Evolutionary conservation across 176 grass and related monocot species (phyloP), one percentile per base, ranked within the genome.

Genomic region (Saccharum officinarum): DNA sequence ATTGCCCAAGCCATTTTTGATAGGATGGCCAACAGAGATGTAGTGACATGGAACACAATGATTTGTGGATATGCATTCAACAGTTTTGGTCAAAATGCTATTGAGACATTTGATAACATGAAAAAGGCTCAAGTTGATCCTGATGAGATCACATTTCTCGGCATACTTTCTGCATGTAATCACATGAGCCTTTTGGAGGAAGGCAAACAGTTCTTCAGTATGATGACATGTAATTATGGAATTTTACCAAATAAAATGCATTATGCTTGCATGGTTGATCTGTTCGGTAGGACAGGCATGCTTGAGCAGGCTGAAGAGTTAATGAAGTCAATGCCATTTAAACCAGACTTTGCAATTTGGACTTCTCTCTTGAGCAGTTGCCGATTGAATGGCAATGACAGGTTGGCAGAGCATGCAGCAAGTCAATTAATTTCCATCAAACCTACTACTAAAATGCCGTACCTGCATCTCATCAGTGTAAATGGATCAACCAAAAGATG

Each of bases 31-130:
- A 87, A 84, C 7, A 77, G 76, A 87, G 91, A 95, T 91, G 37
- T 89, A 9, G 90, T 95, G 59, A 86, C 93, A 81, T 93, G 93
- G 94, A 95, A 95, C 78, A 60, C 88, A 22, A 85, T 95, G 13
- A 89, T 93, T 91, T 83, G 78, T 76, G 94, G 94, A 62, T 91
- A 91, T 79, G 94, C 94, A 67, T 63, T 95, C 28, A 95, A 67
- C 82, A 76, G 80, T 50, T 55, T 88, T 70, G 86, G 83, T 71
- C 50, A 91, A 62, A 82, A 91, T 50, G 88, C 83, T 31, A 82
- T 95, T 26, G 65, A 79, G 72, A 71, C 84, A 37, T 95, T 93
- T 18, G 81, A 83, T 52, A 69, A 85, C 78, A 93, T 93, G 91
- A 89, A 63, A 69, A 78, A 14, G 28, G 55, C 83, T 36, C 69